phyloP scores from a whole-genome alignment of 2,329 filamentous ascomycete species.

The Penicillium italicum region DNA sequence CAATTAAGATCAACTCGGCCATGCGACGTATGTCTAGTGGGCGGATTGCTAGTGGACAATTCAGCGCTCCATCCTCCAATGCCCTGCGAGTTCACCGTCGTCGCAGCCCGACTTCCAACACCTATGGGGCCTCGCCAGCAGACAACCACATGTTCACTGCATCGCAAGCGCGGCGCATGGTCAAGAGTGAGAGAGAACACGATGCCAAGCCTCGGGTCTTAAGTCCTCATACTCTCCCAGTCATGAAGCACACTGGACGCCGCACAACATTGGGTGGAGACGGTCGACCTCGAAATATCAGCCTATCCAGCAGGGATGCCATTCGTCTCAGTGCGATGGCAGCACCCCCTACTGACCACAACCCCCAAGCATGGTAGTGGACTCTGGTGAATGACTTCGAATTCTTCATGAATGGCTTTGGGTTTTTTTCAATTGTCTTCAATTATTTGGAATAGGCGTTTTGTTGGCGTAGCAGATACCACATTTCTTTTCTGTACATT shows the following conservation, averaged over 20 bases:
- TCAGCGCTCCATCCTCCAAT: constrained; percentile 38
- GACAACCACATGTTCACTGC: constrained; percentile 62
- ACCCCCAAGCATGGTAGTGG: constrained; percentile 28
- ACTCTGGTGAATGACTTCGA: constrained; percentile 25
- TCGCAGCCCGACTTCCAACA: constrained; percentile 53
- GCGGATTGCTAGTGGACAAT: constrained; percentile 31
- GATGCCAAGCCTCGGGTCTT: constrained; percentile 56
- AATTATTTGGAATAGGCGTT: constrained; percentile 26
- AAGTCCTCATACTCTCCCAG: constrained; percentile 57
- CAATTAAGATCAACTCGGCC: constrained; percentile 53
- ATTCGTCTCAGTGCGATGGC: constrained; percentile 39
- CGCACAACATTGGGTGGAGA: constrained; percentile 44
- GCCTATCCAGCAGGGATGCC: constrained; percentile 38
- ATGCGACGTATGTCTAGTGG: constrained; percentile 52
- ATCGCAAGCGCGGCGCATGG: constrained; percentile 64
- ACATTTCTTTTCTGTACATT: constrained; percentile 21
- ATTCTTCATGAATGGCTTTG: constrained; percentile 3
- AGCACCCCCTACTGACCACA: constrained; percentile 32
- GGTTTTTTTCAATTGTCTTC: constrained; percentile 10
- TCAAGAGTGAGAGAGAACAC: constrained; percentile 57
- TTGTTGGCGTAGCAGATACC: constrained; percentile 31
- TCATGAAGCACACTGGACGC: constrained; percentile 52
- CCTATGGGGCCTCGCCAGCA: constrained; percentile 52
- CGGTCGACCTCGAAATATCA: constrained; percentile 38
- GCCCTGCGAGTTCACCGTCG: constrained; percentile 49